Evolutionary conservation across 441 rosid species (phyloP).

Genomic region (Geranium incanum): DNA sequence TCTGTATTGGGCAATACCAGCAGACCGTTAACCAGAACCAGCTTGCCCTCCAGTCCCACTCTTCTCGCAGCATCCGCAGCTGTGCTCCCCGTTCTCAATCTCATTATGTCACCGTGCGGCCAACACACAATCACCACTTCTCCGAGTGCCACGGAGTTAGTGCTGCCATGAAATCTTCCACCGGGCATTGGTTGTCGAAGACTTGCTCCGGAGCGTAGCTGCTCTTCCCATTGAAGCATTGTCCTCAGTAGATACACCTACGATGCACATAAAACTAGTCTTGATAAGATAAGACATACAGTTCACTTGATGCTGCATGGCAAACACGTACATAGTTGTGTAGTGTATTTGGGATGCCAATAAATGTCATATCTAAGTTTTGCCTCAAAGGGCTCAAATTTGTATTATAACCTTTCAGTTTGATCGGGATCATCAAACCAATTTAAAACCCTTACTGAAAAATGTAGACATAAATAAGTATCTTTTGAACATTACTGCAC

Average conservation of each 20-base stretch:
- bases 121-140: conserved; percentile 62
- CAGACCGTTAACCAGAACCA: conserved; percentile 57
- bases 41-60: conserved; percentile 53
- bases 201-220: conserved; percentile 41
- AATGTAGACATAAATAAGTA: too few species aligned
- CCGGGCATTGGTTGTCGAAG: conserved; percentile 25
- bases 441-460: too few species aligned
- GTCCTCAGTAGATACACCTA: conserved; percentile 62
- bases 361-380: too few species aligned
- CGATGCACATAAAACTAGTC: background rate
- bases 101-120: conserved; percentile 65
- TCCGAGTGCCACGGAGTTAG: conserved; percentile 31
- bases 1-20: conserved; percentile 51
- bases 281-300: too few species aligned
- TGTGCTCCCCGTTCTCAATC: conserved; percentile 59
- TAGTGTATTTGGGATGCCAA: too few species aligned
- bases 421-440: too few species aligned
- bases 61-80: conserved; percentile 70
- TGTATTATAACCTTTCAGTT: too few species aligned
- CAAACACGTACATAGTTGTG: background rate
- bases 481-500: too few species aligned
- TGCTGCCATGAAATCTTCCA: conserved; percentile 1
- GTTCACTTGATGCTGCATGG: too few species aligned
- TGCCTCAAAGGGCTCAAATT: too few species aligned
- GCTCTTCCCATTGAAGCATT: conserved; percentile 75